phyloP scores from a whole-genome alignment of 2,329 filamentous ascomycete genomes.

The Talaromyces sp. region DNA sequence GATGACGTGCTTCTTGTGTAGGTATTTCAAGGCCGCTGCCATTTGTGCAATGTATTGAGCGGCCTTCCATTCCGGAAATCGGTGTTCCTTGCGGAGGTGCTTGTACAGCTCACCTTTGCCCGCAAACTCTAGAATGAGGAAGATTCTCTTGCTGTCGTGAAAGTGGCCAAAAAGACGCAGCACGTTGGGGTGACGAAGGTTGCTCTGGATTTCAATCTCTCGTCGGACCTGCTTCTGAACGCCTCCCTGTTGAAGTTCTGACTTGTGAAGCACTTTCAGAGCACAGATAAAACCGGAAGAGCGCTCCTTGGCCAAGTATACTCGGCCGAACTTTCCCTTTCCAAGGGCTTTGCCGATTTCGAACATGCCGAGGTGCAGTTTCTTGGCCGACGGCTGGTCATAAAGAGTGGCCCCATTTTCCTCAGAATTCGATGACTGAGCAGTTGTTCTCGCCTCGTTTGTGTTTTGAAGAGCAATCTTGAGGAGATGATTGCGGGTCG shows the following conservation, averaged over 20 bases:
- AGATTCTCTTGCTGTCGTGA: conserved; percentile 81
- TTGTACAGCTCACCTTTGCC: conserved; percentile 85
- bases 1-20: conserved; percentile 96
- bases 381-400: conserved; percentile 50
- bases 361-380: conserved; percentile 89
- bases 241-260: conserved; percentile 69
- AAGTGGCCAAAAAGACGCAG: conserved; percentile 80
- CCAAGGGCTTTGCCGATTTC: conserved; percentile 82
- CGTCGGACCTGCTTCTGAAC: conserved; percentile 83
- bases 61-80: conserved; percentile 80
- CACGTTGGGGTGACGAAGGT: conserved; percentile 80
- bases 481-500: conserved; percentile 70
- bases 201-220: conserved; percentile 85
- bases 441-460: conserved; percentile 55
- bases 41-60: conserved; percentile 85
- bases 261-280: conserved; percentile 81
- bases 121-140: conserved; percentile 81
- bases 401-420: conserved; percentile 42
- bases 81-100: conserved; percentile 69
- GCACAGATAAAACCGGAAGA: conserved; percentile 77
- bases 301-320: conserved; percentile 77
- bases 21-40: conserved; percentile 81
- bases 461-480: conserved; percentile 80
- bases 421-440: conserved; percentile 52
- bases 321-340: conserved; percentile 81